A percentile compares a stretch with the other conserved stretches of the same genome.
These are phyloP conservation scores for Podila minutissima DNA, from an alignment of 192 early-diverging fungal genomes.

Conservation along the genomic window DNA sequence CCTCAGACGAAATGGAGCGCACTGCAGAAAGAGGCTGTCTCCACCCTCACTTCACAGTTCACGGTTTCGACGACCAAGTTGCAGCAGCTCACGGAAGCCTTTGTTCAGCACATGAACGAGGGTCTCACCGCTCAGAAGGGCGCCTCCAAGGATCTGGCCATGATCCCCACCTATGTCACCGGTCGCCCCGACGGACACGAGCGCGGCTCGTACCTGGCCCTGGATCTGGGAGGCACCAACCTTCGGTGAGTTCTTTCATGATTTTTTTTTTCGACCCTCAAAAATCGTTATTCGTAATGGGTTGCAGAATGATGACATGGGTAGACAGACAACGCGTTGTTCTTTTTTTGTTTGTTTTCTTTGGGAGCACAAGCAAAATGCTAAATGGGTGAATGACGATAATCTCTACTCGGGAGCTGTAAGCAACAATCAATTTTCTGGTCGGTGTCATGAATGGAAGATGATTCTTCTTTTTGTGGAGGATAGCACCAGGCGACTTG, in stretches of 20 bases:
- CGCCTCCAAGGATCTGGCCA: constrained; percentile 57
- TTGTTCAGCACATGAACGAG: constrained; percentile 59
- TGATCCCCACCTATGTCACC: constrained; percentile 91
- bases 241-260: constrained; percentile 64
- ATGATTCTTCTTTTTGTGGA: background rate
- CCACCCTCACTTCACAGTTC: constrained; percentile 40
- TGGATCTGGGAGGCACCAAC: constrained; percentile 97
- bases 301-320: no score
- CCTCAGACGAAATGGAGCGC: constrained; percentile 26
- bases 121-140: constrained; percentile 51
- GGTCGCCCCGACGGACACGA: constrained; percentile 88
- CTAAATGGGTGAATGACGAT: no score
- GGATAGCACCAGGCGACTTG: no score
- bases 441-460: no score
- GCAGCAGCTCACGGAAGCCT: constrained; percentile 53
- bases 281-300: no score
- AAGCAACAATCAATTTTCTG: background rate
- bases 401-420: no score
- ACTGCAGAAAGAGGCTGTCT: constrained; percentile 10
- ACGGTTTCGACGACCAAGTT: constrained; percentile 58
- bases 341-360: background rate
- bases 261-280: no score
- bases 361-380: no score
- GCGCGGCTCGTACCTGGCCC: constrained; percentile 85
- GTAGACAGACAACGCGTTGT: no score